phyloP scores from a whole-genome alignment of 179 eudicot species.

The Pouteria campechiana region DNA sequence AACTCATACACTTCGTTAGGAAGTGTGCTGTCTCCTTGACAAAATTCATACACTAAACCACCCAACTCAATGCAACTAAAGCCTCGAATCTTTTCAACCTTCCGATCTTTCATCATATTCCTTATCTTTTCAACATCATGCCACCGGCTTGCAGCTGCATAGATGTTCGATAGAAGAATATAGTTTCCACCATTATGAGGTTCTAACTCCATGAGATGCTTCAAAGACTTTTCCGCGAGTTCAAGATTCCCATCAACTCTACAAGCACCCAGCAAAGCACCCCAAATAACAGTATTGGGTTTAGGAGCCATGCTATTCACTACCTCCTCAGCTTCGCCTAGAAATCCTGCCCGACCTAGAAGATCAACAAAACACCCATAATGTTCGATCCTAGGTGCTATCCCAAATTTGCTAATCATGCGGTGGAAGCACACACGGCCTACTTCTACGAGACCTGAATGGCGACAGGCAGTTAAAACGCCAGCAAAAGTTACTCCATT shows the following conservation, averaged over 20 bases:
- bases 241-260: slow-evolving; percentile 68
- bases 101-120: slow-evolving; percentile 55
- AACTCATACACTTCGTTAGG: no score
- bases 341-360: slow-evolving; percentile 74
- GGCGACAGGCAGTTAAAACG: slow-evolving; percentile 83
- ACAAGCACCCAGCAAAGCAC: slow-evolving; percentile 73
- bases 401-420: slow-evolving; percentile 38
- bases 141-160: slow-evolving; percentile 85
- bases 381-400: slow-evolving; percentile 68
- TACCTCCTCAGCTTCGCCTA: slow-evolving; percentile 61
- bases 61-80: slow-evolving; percentile 51
- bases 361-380: slow-evolving; percentile 89
- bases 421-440: slow-evolving; percentile 50
- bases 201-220: slow-evolving; percentile 61
- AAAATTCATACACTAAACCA: no score
- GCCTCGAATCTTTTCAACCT: slow-evolving; percentile 56
- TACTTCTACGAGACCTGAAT: slow-evolving; percentile 61
- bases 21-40: no score
- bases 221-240: slow-evolving; percentile 68
- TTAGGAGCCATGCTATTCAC: slow-evolving; percentile 37
- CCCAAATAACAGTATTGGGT: slow-evolving; percentile 76
- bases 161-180: slow-evolving; percentile 52
- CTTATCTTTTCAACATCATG: slow-evolving; percentile 49
- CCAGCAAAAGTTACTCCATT: slow-evolving; percentile 90
- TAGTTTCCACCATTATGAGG: slow-evolving; percentile 67